A percentile compares a stretch with the other conserved stretches of the same genome.
Evolutionary conservation across 23 red algal species (phyloP).

Genomic region (Porphyridium purpureum): DNA sequence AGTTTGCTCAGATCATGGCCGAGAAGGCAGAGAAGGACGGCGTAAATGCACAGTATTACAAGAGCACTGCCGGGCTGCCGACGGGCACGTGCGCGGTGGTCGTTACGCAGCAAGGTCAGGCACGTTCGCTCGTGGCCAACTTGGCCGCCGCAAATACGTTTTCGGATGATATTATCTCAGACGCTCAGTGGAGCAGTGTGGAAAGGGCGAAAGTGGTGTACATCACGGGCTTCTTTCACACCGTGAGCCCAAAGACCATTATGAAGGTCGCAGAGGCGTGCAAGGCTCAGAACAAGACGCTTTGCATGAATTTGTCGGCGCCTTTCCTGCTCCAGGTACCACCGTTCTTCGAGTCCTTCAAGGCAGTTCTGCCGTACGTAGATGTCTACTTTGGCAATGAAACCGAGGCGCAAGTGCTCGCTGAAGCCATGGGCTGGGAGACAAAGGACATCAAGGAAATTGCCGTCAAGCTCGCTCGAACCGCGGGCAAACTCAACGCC

Average conservation of each 20-base stretch:
- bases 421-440: conserved; percentile 62
- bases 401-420: conserved; percentile 59
- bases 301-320: conserved; percentile 94
- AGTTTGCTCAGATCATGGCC: conserved; percentile 78
- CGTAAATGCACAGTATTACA: conserved; percentile 73
- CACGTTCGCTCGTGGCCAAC: conserved; percentile 87
- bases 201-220: conserved; percentile 70
- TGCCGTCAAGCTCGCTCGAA: conserved; percentile 51
- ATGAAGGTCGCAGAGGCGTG: conserved; percentile 59
- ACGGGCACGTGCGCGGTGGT: conserved; percentile 95
- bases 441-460: conserved; percentile 29
- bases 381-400: conserved; percentile 98
- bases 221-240: conserved; percentile 97
- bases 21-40: conserved; percentile 38
- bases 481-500: conserved; percentile 26
- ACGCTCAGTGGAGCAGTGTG: conserved; percentile 73
- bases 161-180: conserved; percentile 52
- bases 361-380: conserved; percentile 65
- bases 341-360: conserved; percentile 70
- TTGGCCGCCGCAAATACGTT: conserved; percentile 91
- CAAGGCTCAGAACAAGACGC: conserved; percentile 34
- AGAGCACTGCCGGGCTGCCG: conserved; percentile 26
- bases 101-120: conserved; percentile 45
- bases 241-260: conserved; percentile 75
- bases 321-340: conserved; percentile 97